These are phyloP conservation scores for Hericium alpestre DNA, from an alignment of 768 basidiomycete genomes.

Conservation along the genomic window DNA sequence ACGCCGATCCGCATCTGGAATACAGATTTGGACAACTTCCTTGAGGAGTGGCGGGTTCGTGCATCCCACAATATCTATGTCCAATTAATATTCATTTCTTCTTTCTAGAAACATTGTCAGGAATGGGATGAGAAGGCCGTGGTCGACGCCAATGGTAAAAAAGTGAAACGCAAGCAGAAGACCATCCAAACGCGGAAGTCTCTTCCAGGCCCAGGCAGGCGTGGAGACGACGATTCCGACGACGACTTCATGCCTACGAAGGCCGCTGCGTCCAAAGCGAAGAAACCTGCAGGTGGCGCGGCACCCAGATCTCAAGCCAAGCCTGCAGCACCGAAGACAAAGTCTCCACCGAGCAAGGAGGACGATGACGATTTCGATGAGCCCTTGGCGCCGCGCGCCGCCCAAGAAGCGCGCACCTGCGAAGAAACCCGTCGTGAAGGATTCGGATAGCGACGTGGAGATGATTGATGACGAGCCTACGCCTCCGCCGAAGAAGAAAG, in stretches of 20 bases:
- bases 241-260: constrained; percentile 48
- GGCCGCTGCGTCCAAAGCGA: constrained; percentile 27
- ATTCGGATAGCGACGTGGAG: constrained; percentile 19
- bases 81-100: neutral
- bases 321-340: constrained; percentile 36
- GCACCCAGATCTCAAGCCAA: constrained; percentile 23
- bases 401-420: constrained; percentile 16
- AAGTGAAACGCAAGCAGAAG: constrained; percentile 46
- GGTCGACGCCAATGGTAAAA: constrained; percentile 39
- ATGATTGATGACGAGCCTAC: constrained; percentile 18
- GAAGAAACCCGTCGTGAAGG: constrained; percentile 19
- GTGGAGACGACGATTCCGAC: constrained; percentile 24
- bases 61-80: neutral
- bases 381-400: constrained; percentile 6
- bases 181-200: constrained; percentile 46
- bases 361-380: constrained; percentile 10
- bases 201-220: constrained; percentile 30
- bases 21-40: constrained; percentile 73
- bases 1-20: constrained; percentile 85
- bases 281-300: constrained; percentile 16
- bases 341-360: constrained; percentile 25
- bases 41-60: constrained; percentile 77
- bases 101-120: constrained; percentile 27
- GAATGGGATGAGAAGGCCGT: constrained; percentile 34
- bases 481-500: constrained; percentile 12